Evolutionary conservation across 768 basidiomycete genomes (phyloP).

Genomic region (Collybia sordida): DNA sequence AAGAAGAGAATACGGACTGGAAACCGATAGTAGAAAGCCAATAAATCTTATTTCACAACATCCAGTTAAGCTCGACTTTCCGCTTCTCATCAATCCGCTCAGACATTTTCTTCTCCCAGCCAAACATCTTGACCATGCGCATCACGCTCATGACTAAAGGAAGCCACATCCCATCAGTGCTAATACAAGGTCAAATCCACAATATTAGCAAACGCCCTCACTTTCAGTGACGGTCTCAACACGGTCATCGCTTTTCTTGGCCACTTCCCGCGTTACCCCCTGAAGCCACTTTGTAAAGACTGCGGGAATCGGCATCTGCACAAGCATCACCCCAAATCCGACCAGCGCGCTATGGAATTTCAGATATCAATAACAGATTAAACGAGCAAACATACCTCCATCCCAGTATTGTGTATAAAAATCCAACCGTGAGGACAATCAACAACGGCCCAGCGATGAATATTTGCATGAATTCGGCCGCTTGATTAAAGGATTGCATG

Average conservation of each 20-base stretch:
- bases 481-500: slow-evolving; percentile 33
- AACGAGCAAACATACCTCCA: slow-evolving; percentile 34
- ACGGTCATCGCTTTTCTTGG: slow-evolving; percentile 57
- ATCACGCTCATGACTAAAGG: slow-evolving; percentile 49
- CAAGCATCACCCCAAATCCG: slow-evolving; percentile 51
- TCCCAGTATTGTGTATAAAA: slow-evolving; percentile 46
- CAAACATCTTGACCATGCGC: slow-evolving; percentile 74
- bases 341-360: slow-evolving; percentile 45
- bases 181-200: slow-evolving; percentile 6
- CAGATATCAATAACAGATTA: slow-evolving; percentile 2
- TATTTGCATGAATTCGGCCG: slow-evolving; percentile 33
- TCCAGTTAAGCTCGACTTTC: slow-evolving; percentile 55
- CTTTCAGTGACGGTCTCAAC: slow-evolving; percentile 64
- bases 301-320: slow-evolving; percentile 58
- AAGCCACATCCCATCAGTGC: slow-evolving; percentile 17
- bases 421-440: slow-evolving; percentile 34
- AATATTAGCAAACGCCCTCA: slow-evolving; percentile 21
- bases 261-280: slow-evolving; percentile 43
- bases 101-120: slow-evolving; percentile 59
- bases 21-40: slow-evolving; percentile 42
- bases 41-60: slow-evolving; percentile 53
- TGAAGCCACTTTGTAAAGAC: slow-evolving; percentile 49
- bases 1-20: slow-evolving; percentile 31
- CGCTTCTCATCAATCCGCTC: slow-evolving; percentile 53
- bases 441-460: slow-evolving; percentile 41